phyloP scores from a whole-genome alignment of 2,329 filamentous ascomycete genomes.

The Torrubiellomyces zombiae region DNA sequence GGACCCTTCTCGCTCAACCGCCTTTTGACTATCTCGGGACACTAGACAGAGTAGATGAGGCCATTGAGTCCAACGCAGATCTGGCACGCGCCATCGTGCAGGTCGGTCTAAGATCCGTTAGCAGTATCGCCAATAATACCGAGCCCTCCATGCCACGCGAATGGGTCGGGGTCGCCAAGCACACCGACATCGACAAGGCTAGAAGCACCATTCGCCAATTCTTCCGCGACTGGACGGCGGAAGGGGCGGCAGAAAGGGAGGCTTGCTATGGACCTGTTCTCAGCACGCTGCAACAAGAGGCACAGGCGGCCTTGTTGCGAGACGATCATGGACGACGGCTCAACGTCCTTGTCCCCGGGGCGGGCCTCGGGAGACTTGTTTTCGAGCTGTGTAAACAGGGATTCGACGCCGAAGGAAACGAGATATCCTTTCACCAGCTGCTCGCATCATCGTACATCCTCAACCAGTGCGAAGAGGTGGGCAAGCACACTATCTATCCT shows the following conservation, averaged over 20 bases:
- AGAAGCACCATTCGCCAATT: constrained; percentile 85
- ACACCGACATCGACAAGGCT: constrained; percentile 73
- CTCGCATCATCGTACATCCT: constrained; percentile 66
- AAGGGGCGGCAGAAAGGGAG: constrained; percentile 57
- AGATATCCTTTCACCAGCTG: constrained; percentile 96
- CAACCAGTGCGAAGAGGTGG: constrained; percentile 43
- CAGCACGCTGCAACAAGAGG: constrained; percentile 40
- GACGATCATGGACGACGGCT: constrained; percentile 28
- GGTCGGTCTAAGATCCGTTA: constrained; percentile 52
- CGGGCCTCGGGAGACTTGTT: constrained; percentile 73
- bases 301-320: constrained; percentile 19
- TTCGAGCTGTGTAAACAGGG: constrained; percentile 68
- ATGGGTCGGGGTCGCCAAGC: constrained; percentile 56
- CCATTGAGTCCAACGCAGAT: constrained; percentile 76
- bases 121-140: constrained; percentile 24
- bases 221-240: constrained; percentile 83
- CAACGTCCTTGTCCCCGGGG: constrained; percentile 71
- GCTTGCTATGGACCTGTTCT: constrained; percentile 64
- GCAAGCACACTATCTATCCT: constrained; percentile 60
- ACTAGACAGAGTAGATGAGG: constrained; percentile 63
- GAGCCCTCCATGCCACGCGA: constrained; percentile 34
- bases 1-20: constrained; percentile 62
- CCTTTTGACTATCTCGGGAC: constrained; percentile 74
- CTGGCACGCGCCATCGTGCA: constrained; percentile 64
- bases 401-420: constrained; percentile 70